Evolutionary conservation across 192 early-diverging fungal species (phyloP), one percentile per base, ranked within the genome.

Genomic region (Mortierella alpina): DNA sequence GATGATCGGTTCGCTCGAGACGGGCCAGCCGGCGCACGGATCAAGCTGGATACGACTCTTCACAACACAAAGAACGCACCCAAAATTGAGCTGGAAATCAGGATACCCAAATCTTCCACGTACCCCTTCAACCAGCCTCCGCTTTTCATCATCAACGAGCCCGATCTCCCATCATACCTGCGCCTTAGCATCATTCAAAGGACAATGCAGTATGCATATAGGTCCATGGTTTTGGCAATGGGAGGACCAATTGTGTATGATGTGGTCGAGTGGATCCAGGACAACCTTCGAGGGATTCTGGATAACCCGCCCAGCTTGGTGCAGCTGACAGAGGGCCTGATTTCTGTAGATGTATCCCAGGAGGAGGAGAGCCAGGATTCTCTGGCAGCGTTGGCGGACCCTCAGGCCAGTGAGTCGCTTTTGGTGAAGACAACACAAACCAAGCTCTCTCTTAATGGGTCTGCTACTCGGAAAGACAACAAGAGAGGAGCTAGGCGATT

Each of bases 101-200:
- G 89, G 80, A 78, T 96, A 53, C 86, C 93, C 7, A 64, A 72
- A 5, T 58, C 66, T 7, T 84, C 88, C 1, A 72, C 62, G 10
- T 97, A 97, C 74, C 95, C 96, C 0, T 78, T 88, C 39, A 82
- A 87, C 41, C 73, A 88, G 14, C 92, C 91, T 3, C 87, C 87
- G 1, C 72, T 96, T 10, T 85, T 93, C n/a, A 66, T 96, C 42
- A 65, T 84, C 11, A 87, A 91, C 75, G 86, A 84, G n/a, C 70
- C 70, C n/a, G 70, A 63, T 39, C 75, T 95, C 23, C 93, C 96
- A 0, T 88, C 91, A 4, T 96, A 94, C 74, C 83, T 95, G 14
- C 85, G 88, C 58, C 84, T 92, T 41, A 86, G 88, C 12, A 83
- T 87, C 10, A 88, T 89, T 6, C 81, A 85, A 49, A 84, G 73